These are phyloP conservation scores for Hyparrhenia diplandra DNA, from an alignment of 176 grass and related monocot genomes.

Conservation along the genomic window DNA sequence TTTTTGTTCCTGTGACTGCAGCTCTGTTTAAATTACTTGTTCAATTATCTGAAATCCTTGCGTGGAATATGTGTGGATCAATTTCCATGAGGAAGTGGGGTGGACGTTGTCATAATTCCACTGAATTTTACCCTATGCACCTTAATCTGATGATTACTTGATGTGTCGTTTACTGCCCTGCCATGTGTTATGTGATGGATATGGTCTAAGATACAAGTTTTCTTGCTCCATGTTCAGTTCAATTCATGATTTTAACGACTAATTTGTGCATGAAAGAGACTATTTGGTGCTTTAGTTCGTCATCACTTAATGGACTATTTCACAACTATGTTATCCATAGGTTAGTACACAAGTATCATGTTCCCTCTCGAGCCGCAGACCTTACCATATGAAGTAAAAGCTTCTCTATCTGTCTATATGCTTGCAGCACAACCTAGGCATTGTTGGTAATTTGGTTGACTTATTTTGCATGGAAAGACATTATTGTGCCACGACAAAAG, in stretches of 20 bases:
- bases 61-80: background rate
- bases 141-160: background rate
- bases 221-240: background rate
- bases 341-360: background rate
- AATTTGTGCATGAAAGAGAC: background rate
- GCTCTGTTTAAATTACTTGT: background rate
- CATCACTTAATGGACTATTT: background rate
- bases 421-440: background rate
- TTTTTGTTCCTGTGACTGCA: background rate
- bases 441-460: background rate
- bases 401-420: background rate
- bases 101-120: background rate
- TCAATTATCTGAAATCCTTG: background rate
- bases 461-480: constrained; percentile 6
- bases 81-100: background rate
- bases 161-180: background rate
- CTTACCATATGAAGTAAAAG: background rate
- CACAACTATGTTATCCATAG: background rate
- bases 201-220: background rate
- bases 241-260: background rate
- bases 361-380: background rate
- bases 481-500: background rate
- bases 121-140: background rate
- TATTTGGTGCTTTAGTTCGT: background rate
- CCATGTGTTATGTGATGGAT: background rate